Conservation (phyloP, 2,329 filamentous ascomycete genomes). For the Clonostachys sp. region DNA sequence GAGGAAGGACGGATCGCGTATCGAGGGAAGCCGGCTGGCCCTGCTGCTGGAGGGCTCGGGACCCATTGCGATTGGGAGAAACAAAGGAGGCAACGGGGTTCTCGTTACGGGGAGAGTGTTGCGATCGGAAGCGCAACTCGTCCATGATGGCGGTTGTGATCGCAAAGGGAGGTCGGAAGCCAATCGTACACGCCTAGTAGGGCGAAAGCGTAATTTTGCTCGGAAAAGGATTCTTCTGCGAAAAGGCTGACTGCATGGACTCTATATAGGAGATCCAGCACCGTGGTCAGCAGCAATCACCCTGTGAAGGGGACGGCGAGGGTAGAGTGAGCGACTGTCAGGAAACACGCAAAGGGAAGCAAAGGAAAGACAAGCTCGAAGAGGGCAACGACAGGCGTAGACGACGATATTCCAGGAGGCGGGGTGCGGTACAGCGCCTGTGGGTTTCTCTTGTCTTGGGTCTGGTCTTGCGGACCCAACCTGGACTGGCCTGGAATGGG, state of each 20-base stretch:
- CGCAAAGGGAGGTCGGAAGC: not conserved
- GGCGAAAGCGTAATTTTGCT: too few species aligned
- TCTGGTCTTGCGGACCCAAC: too few species aligned
- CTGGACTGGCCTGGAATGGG: too few species aligned
- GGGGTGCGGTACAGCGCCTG: not conserved
- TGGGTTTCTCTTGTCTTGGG: too few species aligned
- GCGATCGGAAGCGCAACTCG: slow-evolving; percentile 56
- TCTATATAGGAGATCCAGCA: too few species aligned
- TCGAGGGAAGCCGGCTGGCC: slow-evolving; percentile 50
- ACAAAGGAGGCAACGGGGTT: slow-evolving; percentile 64
- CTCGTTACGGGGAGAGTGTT: slow-evolving; percentile 76
- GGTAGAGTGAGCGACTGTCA: not conserved
- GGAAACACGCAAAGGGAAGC: not conserved
- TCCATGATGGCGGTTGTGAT: not conserved
- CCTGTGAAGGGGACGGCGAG: not conserved
- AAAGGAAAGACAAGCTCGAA: not conserved
- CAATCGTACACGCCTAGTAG: not conserved
- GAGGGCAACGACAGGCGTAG: not conserved
- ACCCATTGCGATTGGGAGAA: slow-evolving; percentile 67
- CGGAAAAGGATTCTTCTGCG: too few species aligned
- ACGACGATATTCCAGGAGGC: not conserved
- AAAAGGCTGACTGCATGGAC: too few species aligned
- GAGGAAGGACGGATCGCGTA: slow-evolving; percentile 72
- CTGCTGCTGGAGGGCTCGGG: slow-evolving; percentile 54
- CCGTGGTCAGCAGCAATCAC: not conserved